Evolutionary conservation across 176 grass and related monocot species (phyloP).

Genomic region (maize (Zea mays)): Zm-B73-REFERENCE-NAM-5.0 NC_050098.1:14008501-14009000

Average conservation of each 20-base stretch:
- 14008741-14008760: background rate
- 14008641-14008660: too few relatives aligned
- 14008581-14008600: background rate
- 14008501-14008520: background rate
- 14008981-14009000: constrained; percentile 26
- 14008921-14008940: background rate
- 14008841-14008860: background rate
- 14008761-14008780: background rate
- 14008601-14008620: constrained; percentile 18
- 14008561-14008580: constrained; percentile 22
- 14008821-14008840: too few relatives aligned
- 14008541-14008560: background rate
- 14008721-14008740: background rate
- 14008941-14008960: constrained; percentile 3
- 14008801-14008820: background rate
- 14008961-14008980: constrained; percentile 26
- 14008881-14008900: constrained; percentile 6
- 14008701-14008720: background rate
- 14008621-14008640: background rate
- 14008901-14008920: background rate
- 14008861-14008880: background rate
- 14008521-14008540: background rate
- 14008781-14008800: constrained; percentile 32
- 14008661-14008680: too few relatives aligned
- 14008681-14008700: too few relatives aligned